phyloP scores from a whole-genome alignment of 1,139 yeast species.

The Zygosaccharomyces sapae region DNA sequence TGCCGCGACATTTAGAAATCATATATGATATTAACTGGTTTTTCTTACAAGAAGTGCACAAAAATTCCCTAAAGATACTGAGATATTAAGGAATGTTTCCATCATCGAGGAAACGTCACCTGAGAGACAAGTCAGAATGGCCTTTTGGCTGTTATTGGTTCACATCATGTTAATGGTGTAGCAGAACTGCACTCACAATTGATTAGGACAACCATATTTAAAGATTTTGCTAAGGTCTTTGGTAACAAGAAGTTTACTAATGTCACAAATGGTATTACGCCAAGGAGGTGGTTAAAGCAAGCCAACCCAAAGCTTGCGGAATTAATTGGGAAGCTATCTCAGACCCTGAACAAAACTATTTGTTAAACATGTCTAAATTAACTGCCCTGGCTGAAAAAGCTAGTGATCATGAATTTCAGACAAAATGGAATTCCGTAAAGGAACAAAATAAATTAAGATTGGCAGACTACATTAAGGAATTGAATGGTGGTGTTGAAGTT shows the following conservation, averaged over 20 bases:
- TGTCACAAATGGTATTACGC: conserved; percentile 93
- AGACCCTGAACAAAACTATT: conserved; percentile 59
- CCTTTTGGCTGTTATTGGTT: conserved; percentile 85
- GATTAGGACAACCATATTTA: conserved; percentile 82
- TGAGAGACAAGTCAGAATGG: conserved; percentile 88
- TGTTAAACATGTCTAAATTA: conserved; percentile 65
- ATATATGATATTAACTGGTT: conserved; percentile 79
- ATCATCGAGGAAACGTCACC: conserved; percentile 69
- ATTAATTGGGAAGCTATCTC: conserved; percentile 64
- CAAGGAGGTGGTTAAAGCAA: conserved; percentile 93
- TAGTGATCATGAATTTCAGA: conserved; percentile 65
- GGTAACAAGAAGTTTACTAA: conserved; percentile 83
- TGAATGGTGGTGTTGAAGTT: conserved; percentile 60
- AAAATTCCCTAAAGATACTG: conserved; percentile 69
- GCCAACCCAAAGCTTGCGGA: conserved; percentile 79
- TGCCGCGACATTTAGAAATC: conserved; percentile 90
- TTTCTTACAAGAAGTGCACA: conserved; percentile 74
- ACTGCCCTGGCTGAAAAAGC: conserved; percentile 64
- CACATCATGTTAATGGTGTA: conserved; percentile 92
- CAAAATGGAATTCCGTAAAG: conserved; percentile 70
- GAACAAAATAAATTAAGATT: conserved; percentile 63
- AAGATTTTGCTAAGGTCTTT: conserved; percentile 78
- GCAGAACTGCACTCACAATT: conserved; percentile 93
- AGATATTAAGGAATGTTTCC: conserved; percentile 66
- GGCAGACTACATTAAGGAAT: conserved; percentile 63